These are phyloP conservation scores for Ramaria sp. DNA, from an alignment of 768 basidiomycete genomes.

Conservation along the genomic window DNA sequence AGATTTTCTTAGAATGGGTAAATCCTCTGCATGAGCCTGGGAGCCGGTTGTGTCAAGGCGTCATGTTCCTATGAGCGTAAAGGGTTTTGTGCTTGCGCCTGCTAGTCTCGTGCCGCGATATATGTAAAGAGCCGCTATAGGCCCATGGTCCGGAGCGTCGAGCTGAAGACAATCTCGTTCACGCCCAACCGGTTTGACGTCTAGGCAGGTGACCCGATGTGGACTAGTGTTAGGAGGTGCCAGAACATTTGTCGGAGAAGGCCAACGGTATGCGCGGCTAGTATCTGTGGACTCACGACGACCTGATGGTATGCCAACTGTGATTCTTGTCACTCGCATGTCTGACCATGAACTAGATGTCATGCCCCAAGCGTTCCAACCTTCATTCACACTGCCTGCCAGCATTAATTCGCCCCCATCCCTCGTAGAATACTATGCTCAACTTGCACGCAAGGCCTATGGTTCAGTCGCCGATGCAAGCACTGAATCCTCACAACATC, in stretches of 20 bases:
- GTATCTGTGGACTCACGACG: slow-evolving; percentile 47
- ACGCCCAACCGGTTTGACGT: too few relatives aligned
- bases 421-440: slow-evolving; percentile 13
- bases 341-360: slow-evolving; percentile 31
- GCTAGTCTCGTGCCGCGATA: too few relatives aligned
- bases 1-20: too few relatives aligned
- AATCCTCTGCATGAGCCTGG: too few relatives aligned
- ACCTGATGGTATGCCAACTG: slow-evolving; percentile 34
- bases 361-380: slow-evolving; percentile 39
- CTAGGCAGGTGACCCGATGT: too few relatives aligned
- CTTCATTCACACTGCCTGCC: slow-evolving; percentile 35
- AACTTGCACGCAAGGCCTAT: slow-evolving; percentile 30
- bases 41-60: too few relatives aligned
- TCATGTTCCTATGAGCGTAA: too few relatives aligned
- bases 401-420: neutral
- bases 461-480: slow-evolving; percentile 30
- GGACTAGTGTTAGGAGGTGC: slow-evolving; percentile 15
- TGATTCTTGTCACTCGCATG: neutral
- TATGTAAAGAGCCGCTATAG: too few relatives aligned
- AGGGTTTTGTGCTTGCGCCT: too few relatives aligned
- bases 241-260: slow-evolving; percentile 49
- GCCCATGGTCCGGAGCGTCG: too few relatives aligned
- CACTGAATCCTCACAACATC: slow-evolving; percentile 17
- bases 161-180: too few relatives aligned
- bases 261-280: slow-evolving; percentile 38